Conservation (phyloP, 257 asterid species). For the Solanum piurae region DNA sequence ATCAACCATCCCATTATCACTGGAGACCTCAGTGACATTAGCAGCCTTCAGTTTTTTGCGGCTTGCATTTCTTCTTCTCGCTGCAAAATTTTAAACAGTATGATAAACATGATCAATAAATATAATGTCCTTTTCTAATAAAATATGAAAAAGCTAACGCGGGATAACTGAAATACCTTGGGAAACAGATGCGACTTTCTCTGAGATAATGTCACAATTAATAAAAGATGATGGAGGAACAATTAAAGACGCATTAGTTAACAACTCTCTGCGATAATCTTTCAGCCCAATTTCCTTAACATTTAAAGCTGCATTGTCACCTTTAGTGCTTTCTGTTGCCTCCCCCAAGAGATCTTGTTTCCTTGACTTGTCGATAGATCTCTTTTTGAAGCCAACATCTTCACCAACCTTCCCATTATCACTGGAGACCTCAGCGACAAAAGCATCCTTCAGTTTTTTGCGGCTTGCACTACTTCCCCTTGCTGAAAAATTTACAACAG, state of each 20-base stretch:
- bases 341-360: slow-evolving; percentile 22
- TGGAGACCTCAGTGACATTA: slow-evolving; percentile 9
- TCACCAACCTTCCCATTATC: slow-evolving; percentile 18
- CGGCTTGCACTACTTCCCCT: slow-evolving; percentile 28
- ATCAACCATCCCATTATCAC: slow-evolving; percentile 17
- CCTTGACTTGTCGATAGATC: slow-evolving; percentile 34
- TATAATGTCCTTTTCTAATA: not conserved
- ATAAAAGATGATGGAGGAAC: slow-evolving; percentile 15
- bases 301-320: slow-evolving; percentile 4
- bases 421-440: slow-evolving; percentile 9
- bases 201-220: slow-evolving; percentile 15
- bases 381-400: not conserved
- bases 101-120: not conserved
- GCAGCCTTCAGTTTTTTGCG: slow-evolving; percentile 12
- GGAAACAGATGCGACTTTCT: slow-evolving; percentile 21
- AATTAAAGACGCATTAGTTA: slow-evolving; percentile 10
- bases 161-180: slow-evolving; percentile 33
- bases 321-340: slow-evolving; percentile 12
- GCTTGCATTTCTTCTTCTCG: slow-evolving; percentile 26
- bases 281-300: slow-evolving; percentile 12
- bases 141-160: not conserved
- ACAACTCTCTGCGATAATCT: slow-evolving; percentile 11
- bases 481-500: slow-evolving; percentile 13
- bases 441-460: slow-evolving; percentile 10
- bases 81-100: slow-evolving; percentile 12